Conservation (phyloP, 2,329 filamentous ascomycete species). For the Proliferodiscus dingleyae region DNA sequence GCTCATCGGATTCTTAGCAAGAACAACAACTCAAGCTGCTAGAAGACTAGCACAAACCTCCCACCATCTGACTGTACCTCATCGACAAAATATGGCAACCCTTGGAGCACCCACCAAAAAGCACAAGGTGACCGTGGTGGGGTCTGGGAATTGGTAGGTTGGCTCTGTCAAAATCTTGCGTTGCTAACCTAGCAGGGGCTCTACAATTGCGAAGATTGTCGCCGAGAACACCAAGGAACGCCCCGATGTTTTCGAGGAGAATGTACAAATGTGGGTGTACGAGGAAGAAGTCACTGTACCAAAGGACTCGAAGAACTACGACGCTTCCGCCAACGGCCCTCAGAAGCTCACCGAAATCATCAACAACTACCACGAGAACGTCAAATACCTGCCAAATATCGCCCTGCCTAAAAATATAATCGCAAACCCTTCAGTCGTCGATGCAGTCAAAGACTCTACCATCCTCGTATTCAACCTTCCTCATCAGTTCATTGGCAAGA, state of each 20-base stretch:
- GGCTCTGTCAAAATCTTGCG: not conserved
- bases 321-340: constrained; percentile 54
- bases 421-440: constrained; percentile 75
- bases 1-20: constrained; percentile 17
- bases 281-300: constrained; percentile 82
- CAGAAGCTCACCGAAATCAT: constrained; percentile 90
- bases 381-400: constrained; percentile 95
- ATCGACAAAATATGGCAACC: constrained; percentile 29
- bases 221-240: constrained; percentile 83
- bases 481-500: constrained; percentile 89
- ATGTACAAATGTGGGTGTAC: constrained; percentile 98
- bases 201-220: constrained; percentile 93
- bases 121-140: constrained; percentile 90
- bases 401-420: constrained; percentile 75
- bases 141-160: constrained; percentile 88
- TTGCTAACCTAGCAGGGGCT: constrained; percentile 59
- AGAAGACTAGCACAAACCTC: constrained; percentile 18
- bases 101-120: constrained; percentile 56
- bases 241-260: constrained; percentile 74
- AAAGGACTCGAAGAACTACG: constrained; percentile 68
- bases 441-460: constrained; percentile 76
- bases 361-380: constrained; percentile 90
- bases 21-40: constrained; percentile 16
- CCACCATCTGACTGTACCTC: constrained; percentile 15
- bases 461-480: constrained; percentile 95